phyloP scores from a whole-genome alignment of 2,329 filamentous ascomycete species.

The Lasiodiplodia citricola region DNA sequence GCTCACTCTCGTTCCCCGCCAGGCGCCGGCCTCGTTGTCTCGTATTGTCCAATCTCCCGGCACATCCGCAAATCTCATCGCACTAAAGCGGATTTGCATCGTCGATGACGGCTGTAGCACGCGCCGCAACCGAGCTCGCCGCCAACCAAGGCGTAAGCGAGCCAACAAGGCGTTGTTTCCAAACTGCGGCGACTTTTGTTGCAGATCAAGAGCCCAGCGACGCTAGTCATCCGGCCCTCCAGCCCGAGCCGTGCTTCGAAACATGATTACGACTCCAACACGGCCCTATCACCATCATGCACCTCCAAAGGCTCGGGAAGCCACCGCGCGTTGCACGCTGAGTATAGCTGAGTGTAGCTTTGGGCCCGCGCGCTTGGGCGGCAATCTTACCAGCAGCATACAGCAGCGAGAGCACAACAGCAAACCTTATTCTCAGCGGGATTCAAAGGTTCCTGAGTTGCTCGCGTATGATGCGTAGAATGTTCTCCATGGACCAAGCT shows the following conservation, averaged over 20 bases:
- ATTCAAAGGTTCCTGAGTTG: not conserved
- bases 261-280: conserved; percentile 3
- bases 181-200: conserved; percentile 11
- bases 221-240: not conserved
- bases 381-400: not conserved
- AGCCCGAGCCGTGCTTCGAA: not conserved
- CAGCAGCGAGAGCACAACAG: conserved; percentile 1
- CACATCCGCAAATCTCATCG: conserved; percentile 24
- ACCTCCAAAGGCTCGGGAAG: not conserved
- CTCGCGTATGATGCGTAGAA: conserved; percentile 4
- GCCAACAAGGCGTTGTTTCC: not conserved
- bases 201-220: conserved; percentile 12
- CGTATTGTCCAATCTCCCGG: conserved; percentile 19
- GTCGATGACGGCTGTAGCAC: conserved; percentile 17
- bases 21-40: conserved; percentile 11
- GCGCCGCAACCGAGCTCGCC: conserved; percentile 13
- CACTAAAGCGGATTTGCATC: conserved; percentile 12
- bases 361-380: not conserved
- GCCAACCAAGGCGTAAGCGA: conserved; percentile 9
- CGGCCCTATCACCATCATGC: conserved; percentile 3
- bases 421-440: conserved; percentile 8
- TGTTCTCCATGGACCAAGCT: conserved; percentile 17
- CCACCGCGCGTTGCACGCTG: not conserved
- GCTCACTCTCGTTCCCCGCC: not conserved
- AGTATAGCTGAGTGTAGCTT: not conserved